Evolutionary conservation across 805 yeast genomes (phyloP).

Genomic region (Saccharomycopsis schoenii): DNA sequence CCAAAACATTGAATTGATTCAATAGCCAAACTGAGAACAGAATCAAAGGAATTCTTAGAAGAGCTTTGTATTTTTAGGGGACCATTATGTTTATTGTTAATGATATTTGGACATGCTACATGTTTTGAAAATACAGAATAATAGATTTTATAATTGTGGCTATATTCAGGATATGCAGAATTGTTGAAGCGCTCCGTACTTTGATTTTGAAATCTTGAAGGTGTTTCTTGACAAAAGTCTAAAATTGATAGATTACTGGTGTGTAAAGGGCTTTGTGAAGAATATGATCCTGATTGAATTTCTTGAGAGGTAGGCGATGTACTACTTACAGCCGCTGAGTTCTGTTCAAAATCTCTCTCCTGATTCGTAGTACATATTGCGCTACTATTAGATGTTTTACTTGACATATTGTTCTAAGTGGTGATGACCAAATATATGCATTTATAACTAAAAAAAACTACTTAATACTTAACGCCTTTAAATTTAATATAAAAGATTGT

Average conservation of each 20-base stretch:
- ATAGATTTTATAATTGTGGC: background rate
- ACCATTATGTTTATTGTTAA: background rate
- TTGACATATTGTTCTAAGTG: background rate
- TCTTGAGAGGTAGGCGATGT: background rate
- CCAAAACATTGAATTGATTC: conserved; percentile 36
- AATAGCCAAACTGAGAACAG: conserved; percentile 34
- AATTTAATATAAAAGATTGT: too few species aligned
- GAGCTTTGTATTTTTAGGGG: background rate
- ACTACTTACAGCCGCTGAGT: background rate
- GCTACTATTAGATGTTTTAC: background rate
- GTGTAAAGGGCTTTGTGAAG: background rate
- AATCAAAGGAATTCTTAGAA: conserved; percentile 13
- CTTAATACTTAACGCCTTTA: too few species aligned
- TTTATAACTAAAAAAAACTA: too few species aligned
- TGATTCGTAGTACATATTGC: background rate
- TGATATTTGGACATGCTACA: background rate
- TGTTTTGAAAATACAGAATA: background rate
- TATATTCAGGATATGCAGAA: background rate
- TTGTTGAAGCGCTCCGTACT: background rate
- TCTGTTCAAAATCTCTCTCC: background rate
- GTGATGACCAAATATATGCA: too few species aligned
- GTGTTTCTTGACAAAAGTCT: background rate
- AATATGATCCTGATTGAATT: background rate
- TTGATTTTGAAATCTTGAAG: background rate
- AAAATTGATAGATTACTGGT: background rate